Base-by-base conservation (phyloP, 768 basidiomycete genomes). In the Leccinellum luteum region DNA sequence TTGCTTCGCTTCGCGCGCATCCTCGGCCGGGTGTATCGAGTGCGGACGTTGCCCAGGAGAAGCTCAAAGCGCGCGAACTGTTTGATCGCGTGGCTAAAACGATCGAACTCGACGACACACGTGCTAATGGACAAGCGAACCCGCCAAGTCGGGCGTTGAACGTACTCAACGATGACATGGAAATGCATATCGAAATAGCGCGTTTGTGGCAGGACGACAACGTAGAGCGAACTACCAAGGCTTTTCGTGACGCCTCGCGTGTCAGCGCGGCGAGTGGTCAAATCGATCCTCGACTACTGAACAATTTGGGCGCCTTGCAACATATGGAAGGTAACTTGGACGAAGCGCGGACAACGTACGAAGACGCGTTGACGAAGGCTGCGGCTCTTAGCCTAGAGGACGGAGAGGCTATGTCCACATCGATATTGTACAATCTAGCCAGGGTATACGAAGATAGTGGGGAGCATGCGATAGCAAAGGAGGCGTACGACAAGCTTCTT, bases 171-270 rank as follows among this genome's bases (percentile, higher is more conserved):
- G 85, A 90, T 14, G 96, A 99, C 65, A 76, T 89, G 52, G 90
- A 96, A 58, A 85, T 98, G 81, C 89, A 92, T 62, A 75, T 87
- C n/a, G 95, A 98, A 70, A 86, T 98, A 58, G 93, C 93, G 12
- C 84, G 86, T 48, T 71, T 97, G 54, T 98, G 94, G 90, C 89
- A 91, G 65, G 86, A 82, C 3, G 91, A 94, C 58, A 86, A 80
- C 66, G 61, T 87, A 14, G 91, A 91, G 27, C 85, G 87, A 51
- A 86, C 89, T 54, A 76, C 82, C 4, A 85, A 81, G 58, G 89
- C 91, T 2, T 80, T 93, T 53, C 81, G 82, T 59, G 87, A 92
- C 51, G 92, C 94, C 0, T 69, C 88, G 51, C 75, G 83, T 50
- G 83, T 90, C 25, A 83, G 84, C 57, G 80, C 85, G 63, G 74